Percentiles rank a stretch among this genome's conserved stretches.
Conservation (phyloP, 2,329 filamentous ascomycete species). For the Nothopassalora personata region DNA sequence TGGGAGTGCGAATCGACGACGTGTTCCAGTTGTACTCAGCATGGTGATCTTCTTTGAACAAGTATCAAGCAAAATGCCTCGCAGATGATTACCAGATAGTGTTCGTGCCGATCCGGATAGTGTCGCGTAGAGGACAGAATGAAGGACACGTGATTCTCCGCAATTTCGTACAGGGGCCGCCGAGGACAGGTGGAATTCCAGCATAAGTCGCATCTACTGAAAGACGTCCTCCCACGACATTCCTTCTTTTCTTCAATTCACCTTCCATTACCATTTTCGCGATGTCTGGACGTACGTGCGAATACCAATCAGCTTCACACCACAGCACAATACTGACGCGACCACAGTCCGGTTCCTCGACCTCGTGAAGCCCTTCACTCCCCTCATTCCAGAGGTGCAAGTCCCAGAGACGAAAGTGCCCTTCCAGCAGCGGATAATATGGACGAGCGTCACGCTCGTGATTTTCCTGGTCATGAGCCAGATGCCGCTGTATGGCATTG, state of each 20-base stretch:
- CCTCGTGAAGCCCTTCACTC: slow-evolving; percentile 98
- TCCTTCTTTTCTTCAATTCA: slow-evolving; percentile 6
- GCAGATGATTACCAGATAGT: too few species aligned
- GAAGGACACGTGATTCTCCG: neutral
- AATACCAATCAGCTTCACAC: neutral
- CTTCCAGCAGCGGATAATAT: slow-evolving; percentile 76
- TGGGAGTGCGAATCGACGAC: too few species aligned
- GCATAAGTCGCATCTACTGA: neutral
- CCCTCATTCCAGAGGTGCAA: slow-evolving; percentile 98
- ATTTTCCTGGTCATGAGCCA: slow-evolving; percentile 99
- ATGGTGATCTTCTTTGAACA: too few species aligned
- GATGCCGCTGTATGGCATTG: slow-evolving; percentile 97
- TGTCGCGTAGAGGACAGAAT: neutral
- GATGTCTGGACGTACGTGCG: neutral
- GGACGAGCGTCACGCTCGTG: slow-evolving; percentile 66
- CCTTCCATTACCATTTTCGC: neutral
- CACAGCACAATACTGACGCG: slow-evolving; percentile 11
- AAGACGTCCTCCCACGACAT: slow-evolving; percentile 1
- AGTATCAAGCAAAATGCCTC: too few species aligned
- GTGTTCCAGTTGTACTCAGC: too few species aligned
- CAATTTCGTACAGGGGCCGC: neutral
- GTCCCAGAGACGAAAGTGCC: slow-evolving; percentile 97
- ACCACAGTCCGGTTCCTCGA: slow-evolving; percentile 91
- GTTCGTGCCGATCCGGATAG: too few species aligned
- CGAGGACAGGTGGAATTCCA: neutral